Evolutionary conservation across 2,329 filamentous ascomycete species (phyloP), one percentile per base, ranked within the genome.

Genomic region (Grosmannia penicillata): DNA sequence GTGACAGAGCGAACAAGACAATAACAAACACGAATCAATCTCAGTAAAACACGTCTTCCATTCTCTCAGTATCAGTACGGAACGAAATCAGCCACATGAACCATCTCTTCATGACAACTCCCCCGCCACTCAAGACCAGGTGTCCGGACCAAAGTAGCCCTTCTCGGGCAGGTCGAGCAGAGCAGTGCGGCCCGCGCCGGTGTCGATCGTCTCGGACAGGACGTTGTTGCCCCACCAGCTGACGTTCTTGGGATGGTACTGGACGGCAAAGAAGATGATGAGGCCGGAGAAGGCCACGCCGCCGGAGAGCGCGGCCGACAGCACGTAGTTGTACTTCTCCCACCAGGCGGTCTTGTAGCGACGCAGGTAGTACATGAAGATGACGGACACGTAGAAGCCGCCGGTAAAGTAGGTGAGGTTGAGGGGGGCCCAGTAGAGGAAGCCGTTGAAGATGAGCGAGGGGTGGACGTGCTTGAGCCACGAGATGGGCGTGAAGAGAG

Each of bases 271-370:
- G 35, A 43, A 43, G 27, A 43, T 41, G 36, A 57, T 42, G 7
- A 57, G 44, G 3, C 47, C 56, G 10, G 51, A 52, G 14, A 57
- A 42, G 22, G 55, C 56, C 8, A 57, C 49, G 3, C 49, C 54
- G 8, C 47, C 51, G 3, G 47, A 49, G 17, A 58, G 46, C 3
- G 50, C 52, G 7, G 55, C 53, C 2, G 49, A 52, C 0, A 58
- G 37, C 4, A 56, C 49, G 40, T 56, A 59, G 41, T 56, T 57
- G 48, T 58, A 58, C 46, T 54, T 46, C 10, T 43, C 42, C 47
- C 47, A 50, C 45, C 45, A 50, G n/a, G 44, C 43, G 25, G 40
- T 43, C 27, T 46, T 43, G 35, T 41, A 43, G n/a, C 44, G 43
- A 42, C 47, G 31, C 45, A 48, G 36, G 45, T 51, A 45, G 26